Percentiles rank a stretch among this genome's conserved stretches.
Conservation (phyloP, 768 basidiomycete species). For the Xerocomellus chrysenteron region DNA sequence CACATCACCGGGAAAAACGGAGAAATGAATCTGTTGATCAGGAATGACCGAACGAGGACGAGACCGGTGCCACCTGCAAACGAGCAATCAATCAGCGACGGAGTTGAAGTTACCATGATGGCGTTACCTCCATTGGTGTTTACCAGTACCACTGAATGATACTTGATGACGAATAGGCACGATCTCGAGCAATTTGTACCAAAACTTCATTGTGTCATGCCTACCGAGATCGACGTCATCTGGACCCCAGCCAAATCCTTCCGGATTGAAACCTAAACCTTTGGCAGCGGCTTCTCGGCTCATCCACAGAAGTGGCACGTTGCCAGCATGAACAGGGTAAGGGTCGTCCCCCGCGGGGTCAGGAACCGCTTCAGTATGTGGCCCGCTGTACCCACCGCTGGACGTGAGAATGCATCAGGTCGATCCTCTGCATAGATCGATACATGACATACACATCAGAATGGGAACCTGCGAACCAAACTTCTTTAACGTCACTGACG, state of each 20-base stretch:
- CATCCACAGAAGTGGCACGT: slow-evolving; percentile 11
- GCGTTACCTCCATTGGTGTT: slow-evolving; percentile 1
- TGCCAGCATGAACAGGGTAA: slow-evolving; percentile 1
- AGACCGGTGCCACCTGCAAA: neutral
- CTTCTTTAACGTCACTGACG: slow-evolving; percentile 7
- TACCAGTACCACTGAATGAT: slow-evolving; percentile 9
- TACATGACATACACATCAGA: slow-evolving; percentile 6
- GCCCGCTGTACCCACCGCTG: slow-evolving; percentile 1
- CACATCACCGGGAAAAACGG: neutral
- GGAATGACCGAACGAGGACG: slow-evolving; percentile 7
- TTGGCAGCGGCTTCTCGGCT: neutral
- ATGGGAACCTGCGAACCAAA: slow-evolving; percentile 13
- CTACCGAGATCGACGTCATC: slow-evolving; percentile 7
- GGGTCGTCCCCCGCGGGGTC: neutral
- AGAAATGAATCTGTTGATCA: slow-evolving; percentile 1
- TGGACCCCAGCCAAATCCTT: neutral
- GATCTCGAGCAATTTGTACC: neutral
- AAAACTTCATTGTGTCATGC: neutral
- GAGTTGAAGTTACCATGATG: neutral
- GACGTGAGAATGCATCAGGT: neutral
- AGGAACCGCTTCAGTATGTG: no score
- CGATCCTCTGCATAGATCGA: neutral
- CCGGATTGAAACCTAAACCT: neutral
- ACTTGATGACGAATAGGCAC: slow-evolving; percentile 2
- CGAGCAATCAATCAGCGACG: neutral